Percentiles rank a stretch among this genome's conserved stretches.
These are phyloP conservation scores for Pseudogymnoascus sp. DNA, from an alignment of 2,329 filamentous ascomycete species.

Conservation along the genomic window DNA sequence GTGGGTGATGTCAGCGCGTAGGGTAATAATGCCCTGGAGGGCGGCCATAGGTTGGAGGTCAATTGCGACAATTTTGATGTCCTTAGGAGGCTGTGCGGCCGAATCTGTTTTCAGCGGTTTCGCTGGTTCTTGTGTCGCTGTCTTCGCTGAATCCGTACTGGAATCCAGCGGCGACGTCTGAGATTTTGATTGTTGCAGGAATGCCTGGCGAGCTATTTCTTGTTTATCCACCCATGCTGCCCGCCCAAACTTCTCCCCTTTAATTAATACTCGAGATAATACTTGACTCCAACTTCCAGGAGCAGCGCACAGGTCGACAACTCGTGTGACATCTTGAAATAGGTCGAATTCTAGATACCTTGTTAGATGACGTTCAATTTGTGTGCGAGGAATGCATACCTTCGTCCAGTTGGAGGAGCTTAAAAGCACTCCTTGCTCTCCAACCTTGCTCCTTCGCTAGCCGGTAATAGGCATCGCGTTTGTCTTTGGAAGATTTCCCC, in stretches of 20 bases:
- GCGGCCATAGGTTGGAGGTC: conserved; percentile 95
- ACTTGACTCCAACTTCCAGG: conserved; percentile 98
- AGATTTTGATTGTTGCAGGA: conserved; percentile 34
- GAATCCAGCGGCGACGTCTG: conserved; percentile 23
- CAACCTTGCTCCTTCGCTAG: conserved; percentile 98
- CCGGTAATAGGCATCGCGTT: conserved; percentile 94
- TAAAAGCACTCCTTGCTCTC: conserved; percentile 93
- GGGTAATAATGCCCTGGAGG: conserved; percentile 81
- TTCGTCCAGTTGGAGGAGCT: conserved; percentile 89
- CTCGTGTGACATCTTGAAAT: conserved; percentile 80
- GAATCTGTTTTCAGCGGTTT: conserved; percentile 28
- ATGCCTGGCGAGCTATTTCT: conserved; percentile 54
- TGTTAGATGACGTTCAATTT: not conserved
- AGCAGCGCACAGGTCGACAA: conserved; percentile 92
- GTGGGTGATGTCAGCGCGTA: conserved; percentile 95
- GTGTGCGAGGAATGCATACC: conserved; percentile 33
- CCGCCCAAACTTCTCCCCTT: conserved; percentile 83
- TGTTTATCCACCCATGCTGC: conserved; percentile 82
- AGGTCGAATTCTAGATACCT: conserved; percentile 72
- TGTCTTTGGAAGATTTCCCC: conserved; percentile 98
- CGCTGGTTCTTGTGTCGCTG: conserved; percentile 14
- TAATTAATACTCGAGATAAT: conserved; percentile 84
- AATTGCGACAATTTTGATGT: conserved; percentile 91
- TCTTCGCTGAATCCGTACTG: conserved; percentile 11
- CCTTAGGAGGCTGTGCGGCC: conserved; percentile 44